Percentiles rank a stretch among this genome's conserved stretches.
Evolutionary conservation across 345 rosid genomes (phyloP).

Genomic region (Xanthoceras sorbifolium): DNA sequence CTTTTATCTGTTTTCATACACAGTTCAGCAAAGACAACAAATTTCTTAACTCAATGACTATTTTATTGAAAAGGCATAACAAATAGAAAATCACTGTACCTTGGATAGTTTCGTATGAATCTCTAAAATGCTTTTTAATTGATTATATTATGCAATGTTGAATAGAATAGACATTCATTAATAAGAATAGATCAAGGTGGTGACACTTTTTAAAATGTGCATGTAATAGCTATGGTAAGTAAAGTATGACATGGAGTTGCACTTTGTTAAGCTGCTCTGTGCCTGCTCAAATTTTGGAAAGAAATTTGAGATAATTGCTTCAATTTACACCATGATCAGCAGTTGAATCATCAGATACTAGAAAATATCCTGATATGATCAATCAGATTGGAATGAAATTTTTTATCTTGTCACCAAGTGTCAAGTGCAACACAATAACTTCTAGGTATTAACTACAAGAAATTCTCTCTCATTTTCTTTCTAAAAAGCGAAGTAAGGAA

Average conservation of each 20-base stretch:
- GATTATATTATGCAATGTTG: neutral
- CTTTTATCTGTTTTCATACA: slow-evolving; percentile 64
- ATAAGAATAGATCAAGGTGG: neutral
- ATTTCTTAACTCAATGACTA: neutral
- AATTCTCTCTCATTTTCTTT: neutral
- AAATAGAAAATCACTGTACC: slow-evolving; percentile 1
- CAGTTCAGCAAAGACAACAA: slow-evolving; percentile 10
- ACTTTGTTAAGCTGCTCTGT: neutral
- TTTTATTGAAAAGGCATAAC: neutral
- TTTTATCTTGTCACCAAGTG: neutral
- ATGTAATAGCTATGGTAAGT: neutral
- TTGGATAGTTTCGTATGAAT: neutral
- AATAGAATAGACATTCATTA: neutral
- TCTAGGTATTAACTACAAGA: neutral
- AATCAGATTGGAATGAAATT: neutral
- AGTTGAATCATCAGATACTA: neutral
- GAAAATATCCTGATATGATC: neutral
- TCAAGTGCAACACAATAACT: neutral
- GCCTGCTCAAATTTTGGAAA: neutral
- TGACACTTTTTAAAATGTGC: neutral
- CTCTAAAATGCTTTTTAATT: neutral
- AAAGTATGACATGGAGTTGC: neutral
- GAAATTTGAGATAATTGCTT: neutral
- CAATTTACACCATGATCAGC: neutral
- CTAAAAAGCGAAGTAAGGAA: neutral